Evolutionary conservation across 2,329 filamentous ascomycete genomes (phyloP).

Genomic region (Colletotrichum melonis): DNA sequence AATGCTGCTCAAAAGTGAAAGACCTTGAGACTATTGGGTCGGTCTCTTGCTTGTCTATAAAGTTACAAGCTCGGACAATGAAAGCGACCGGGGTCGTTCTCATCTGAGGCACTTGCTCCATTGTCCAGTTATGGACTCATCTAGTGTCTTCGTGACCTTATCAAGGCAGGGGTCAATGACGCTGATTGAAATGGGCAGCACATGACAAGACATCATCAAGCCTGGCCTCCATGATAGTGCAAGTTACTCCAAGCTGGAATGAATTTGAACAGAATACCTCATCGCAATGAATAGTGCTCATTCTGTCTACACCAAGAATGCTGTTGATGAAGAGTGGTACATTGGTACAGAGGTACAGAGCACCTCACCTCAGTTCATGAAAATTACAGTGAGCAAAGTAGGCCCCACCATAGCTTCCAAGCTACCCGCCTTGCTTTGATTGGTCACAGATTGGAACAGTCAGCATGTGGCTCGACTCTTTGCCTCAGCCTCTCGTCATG

Average conservation of each 20-base stretch:
- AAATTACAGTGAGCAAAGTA: neutral
- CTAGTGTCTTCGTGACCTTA: neutral
- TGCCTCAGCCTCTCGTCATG: slow-evolving; percentile 19
- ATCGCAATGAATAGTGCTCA: neutral
- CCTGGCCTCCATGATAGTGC: no score
- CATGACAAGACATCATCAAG: neutral
- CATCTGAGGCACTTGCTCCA: neutral
- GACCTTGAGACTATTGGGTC: neutral
- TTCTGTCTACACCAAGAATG: neutral
- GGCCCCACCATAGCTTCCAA: slow-evolving; percentile 17
- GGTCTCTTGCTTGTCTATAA: slow-evolving; percentile 12
- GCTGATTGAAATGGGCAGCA: slow-evolving; percentile 4
- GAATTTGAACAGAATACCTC: neutral
- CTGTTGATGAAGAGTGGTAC: neutral
- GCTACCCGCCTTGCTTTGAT: neutral
- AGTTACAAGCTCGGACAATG: neutral
- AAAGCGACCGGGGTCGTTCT: neutral
- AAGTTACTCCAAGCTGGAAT: neutral
- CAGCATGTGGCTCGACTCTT: slow-evolving; percentile 14
- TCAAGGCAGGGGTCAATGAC: neutral
- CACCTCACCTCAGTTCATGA: neutral
- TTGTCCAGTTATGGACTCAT: slow-evolving; percentile 7
- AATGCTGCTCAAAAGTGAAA: neutral
- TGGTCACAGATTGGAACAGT: slow-evolving; percentile 12
- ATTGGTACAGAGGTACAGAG: neutral